Conservation (phyloP, 106 monocot species). For the Allium cepa region DNA sequence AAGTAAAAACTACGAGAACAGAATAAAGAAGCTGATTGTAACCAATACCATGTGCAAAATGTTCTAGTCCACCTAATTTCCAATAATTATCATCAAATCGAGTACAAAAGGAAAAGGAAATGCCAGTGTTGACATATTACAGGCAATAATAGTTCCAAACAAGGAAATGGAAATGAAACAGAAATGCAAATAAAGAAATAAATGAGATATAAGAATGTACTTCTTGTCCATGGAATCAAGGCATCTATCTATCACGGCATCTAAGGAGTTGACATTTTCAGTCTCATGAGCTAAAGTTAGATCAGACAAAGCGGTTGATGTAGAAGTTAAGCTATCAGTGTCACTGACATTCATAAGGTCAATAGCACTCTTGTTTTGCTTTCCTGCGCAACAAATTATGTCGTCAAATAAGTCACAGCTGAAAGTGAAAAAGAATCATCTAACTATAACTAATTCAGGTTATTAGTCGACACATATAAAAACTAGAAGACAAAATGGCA, state of each 20-base stretch:
- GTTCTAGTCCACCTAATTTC: too few species aligned
- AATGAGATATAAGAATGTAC: constrained; percentile 19
- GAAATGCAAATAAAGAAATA: not conserved
- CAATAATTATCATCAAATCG: too few species aligned
- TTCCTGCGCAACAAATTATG: constrained; percentile 20
- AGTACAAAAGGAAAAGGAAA: too few species aligned
- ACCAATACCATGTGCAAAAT: too few species aligned
- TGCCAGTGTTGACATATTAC: too few species aligned
- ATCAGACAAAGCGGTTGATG: constrained; percentile 64
- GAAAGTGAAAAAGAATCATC: not conserved
- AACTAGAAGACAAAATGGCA: not conserved
- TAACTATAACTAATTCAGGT: not conserved
- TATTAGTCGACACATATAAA: not conserved
- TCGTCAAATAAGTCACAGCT: not conserved
- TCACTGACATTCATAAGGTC: constrained; percentile 63
- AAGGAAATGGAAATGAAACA: too few species aligned
- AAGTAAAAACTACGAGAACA: not conserved
- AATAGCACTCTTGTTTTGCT: constrained; percentile 20
- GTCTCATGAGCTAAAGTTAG: constrained; percentile 23
- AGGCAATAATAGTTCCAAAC: too few species aligned
- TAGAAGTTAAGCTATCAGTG: constrained; percentile 56
- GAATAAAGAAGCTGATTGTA: too few species aligned
- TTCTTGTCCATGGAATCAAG: constrained; percentile 82
- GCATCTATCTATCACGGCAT: constrained; percentile 43
- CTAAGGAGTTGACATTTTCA: constrained; percentile 44